Conservation (phyloP, 345 rosid species). For the Trapa bicornis region DNA sequence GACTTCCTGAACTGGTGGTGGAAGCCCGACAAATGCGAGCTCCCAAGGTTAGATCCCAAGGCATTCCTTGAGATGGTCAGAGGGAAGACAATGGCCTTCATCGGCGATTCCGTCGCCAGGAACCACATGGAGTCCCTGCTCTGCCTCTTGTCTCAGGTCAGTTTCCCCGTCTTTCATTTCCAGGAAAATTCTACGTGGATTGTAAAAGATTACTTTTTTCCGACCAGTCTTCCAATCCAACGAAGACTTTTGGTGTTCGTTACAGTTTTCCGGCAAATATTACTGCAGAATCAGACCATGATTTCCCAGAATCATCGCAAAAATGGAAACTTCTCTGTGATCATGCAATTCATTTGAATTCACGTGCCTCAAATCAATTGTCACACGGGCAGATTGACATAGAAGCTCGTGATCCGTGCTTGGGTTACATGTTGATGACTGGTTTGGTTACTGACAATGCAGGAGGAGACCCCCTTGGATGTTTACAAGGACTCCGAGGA, state of each 20-base stretch:
- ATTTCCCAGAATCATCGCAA: neutral
- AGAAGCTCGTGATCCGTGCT: neutral
- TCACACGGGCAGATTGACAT: no score
- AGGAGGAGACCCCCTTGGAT: constrained; percentile 54
- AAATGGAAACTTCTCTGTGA: neutral
- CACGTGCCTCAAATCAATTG: neutral
- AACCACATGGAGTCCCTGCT: constrained; percentile 85
- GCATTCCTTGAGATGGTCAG: constrained; percentile 37
- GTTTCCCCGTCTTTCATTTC: neutral
- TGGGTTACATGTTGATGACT: no score
- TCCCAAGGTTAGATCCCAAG: constrained; percentile 50
- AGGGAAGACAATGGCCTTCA: constrained; percentile 62
- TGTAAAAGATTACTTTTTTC: no score
- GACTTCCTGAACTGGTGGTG: constrained; percentile 84
- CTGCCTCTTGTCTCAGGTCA: constrained; percentile 68
- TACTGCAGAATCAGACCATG: neutral
- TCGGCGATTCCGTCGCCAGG: constrained; percentile 84
- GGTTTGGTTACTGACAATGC: neutral
- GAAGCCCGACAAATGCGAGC: constrained; percentile 65
- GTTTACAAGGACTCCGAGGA: constrained; percentile 41
- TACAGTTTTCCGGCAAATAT: no score
- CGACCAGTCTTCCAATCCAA: no score
- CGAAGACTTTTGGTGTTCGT: no score
- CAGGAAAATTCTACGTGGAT: no score
- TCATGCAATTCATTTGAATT: neutral